Evolutionary conservation across 345 rosid species (phyloP).

Genomic region (Eucalyptus lansdowneana): DNA sequence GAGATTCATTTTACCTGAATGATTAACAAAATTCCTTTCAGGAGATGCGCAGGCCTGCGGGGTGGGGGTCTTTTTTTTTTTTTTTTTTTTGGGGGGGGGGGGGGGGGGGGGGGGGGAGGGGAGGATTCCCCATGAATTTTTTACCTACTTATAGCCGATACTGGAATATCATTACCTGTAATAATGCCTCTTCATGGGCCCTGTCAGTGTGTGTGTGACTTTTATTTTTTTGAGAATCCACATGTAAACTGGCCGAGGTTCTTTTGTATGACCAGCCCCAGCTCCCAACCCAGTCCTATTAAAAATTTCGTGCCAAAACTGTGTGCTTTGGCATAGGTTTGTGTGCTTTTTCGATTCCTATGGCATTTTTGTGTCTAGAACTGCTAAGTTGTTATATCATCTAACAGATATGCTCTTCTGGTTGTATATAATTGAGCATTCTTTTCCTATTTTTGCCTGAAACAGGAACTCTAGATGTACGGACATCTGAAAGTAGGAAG

Average conservation of each 20-base stretch:
- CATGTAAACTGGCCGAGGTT: neutral
- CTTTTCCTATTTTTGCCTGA: neutral
- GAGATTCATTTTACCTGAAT: neutral
- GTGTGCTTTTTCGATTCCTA: neutral
- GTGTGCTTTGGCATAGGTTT: neutral
- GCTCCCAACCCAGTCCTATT: neutral
- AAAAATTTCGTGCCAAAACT: neutral
- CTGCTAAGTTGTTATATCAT: neutral
- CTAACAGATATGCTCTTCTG: neutral
- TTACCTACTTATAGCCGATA: neutral
- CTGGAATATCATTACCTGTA: neutral
- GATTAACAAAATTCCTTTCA: neutral
- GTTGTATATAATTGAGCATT: neutral
- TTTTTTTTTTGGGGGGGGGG: neutral
- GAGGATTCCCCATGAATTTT: neutral
- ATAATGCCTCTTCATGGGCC: neutral
- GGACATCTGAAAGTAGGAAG: conserved; percentile 28
- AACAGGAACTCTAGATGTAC: conserved; percentile 66
- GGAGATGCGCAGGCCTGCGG: neutral
- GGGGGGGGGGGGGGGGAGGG: neutral
- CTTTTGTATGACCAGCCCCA: neutral
- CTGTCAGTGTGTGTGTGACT: neutral
- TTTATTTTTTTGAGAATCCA: neutral
- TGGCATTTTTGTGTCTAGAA: neutral
- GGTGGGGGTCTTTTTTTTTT: too few relatives aligned